Percentiles rank a stretch among this genome's conserved stretches.
phyloP scores from a whole-genome alignment of 1,139 yeast species.

The Nadsonia starkeyi-henricii region DNA sequence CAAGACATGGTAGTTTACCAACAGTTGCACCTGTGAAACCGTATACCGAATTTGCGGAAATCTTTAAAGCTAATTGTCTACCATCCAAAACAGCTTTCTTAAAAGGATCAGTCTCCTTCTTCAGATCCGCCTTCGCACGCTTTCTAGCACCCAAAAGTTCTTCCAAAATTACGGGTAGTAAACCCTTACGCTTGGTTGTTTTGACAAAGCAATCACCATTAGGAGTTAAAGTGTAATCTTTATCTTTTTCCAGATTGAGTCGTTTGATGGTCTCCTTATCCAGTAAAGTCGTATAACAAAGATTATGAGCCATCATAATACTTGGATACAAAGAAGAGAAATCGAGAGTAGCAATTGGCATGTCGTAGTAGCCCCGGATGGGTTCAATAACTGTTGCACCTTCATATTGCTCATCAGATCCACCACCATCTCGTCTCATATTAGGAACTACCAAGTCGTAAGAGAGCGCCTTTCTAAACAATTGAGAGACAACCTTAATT shows the following conservation, averaged over 20 bases:
- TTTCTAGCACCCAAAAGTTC: constrained; percentile 88
- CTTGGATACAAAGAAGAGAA: constrained; percentile 96
- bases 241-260: constrained; percentile 46
- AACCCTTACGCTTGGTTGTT: constrained; percentile 55
- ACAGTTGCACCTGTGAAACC: constrained; percentile 99
- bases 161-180: constrained; percentile 79
- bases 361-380: constrained; percentile 84
- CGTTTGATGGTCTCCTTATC: constrained; percentile 56
- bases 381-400: constrained; percentile 99
- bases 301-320: constrained; percentile 98
- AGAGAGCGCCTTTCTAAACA: constrained; percentile 80
- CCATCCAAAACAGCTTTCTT: constrained; percentile 89
- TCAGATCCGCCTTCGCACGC: constrained; percentile 78
- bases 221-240: constrained; percentile 79
- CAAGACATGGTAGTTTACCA: constrained; percentile 92
- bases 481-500: constrained; percentile 89
- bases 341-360: constrained; percentile 95
- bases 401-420: constrained; percentile 78
- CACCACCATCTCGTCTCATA: constrained; percentile 73
- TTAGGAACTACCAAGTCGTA: constrained; percentile 85
- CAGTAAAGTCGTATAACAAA: constrained; percentile 84
- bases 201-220: constrained; percentile 91
- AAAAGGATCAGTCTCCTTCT: constrained; percentile 89
- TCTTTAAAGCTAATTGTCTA: constrained; percentile 88
- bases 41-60: constrained; percentile 95